phyloP scores from a whole-genome alignment of 2,329 filamentous ascomycete genomes.

The Colletotrichum horii region DNA sequence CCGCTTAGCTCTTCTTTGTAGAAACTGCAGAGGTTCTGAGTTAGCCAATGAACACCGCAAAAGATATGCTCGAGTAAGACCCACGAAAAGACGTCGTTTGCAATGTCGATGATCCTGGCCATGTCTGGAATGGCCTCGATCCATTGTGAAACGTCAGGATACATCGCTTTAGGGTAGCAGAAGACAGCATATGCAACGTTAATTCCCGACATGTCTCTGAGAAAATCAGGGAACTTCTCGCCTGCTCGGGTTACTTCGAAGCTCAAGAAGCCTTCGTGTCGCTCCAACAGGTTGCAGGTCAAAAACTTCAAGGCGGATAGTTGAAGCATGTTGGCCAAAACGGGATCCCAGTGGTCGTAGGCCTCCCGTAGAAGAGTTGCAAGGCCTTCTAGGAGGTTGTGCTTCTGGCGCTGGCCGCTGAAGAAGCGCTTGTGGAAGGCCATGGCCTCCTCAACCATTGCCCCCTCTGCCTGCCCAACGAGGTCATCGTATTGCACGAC shows the following conservation, averaged over 20 bases:
- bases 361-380: slow-evolving; percentile 22
- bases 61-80: background rate
- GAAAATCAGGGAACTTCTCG: slow-evolving; percentile 24
- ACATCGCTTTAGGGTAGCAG: slow-evolving; percentile 24
- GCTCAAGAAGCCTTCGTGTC: slow-evolving; percentile 24
- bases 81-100: slow-evolving; percentile 28
- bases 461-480: slow-evolving; percentile 22
- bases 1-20: slow-evolving; percentile 26
- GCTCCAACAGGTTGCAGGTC: slow-evolving; percentile 25
- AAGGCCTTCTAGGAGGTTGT: slow-evolving; percentile 23
- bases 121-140: slow-evolving; percentile 28
- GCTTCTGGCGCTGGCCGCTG: slow-evolving; percentile 22
- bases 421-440: slow-evolving; percentile 24
- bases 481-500: slow-evolving; percentile 27
- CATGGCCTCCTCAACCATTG: slow-evolving; percentile 20
- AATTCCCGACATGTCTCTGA: slow-evolving; percentile 25
- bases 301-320: slow-evolving; percentile 26
- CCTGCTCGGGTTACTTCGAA: slow-evolving; percentile 20
- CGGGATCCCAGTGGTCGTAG: slow-evolving; percentile 24
- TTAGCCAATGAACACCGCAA: background rate
- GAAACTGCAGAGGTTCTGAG: slow-evolving; percentile 11
- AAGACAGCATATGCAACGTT: slow-evolving; percentile 26
- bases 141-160: slow-evolving; percentile 21
- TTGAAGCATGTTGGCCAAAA: slow-evolving; percentile 22
- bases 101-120: slow-evolving; percentile 25